A percentile compares a stretch with the other conserved stretches of the same genome.
Evolutionary conservation across 1,284 basidiomycete species (phyloP).

Genomic region (Trichosporon ovoides): DNA sequence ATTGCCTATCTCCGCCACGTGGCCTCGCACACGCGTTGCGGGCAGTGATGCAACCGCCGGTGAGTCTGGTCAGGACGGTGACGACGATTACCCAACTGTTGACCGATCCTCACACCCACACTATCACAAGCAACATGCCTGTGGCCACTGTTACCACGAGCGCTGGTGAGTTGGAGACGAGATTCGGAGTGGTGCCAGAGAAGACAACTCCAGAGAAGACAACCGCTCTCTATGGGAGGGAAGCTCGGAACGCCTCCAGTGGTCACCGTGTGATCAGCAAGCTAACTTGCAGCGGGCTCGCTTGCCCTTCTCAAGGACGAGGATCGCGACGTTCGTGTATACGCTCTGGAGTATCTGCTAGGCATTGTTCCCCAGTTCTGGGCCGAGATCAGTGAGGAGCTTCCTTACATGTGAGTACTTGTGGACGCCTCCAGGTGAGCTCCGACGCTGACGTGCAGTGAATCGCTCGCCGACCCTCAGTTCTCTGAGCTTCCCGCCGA

Average conservation of each 20-base stretch:
- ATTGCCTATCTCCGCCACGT: constrained; percentile 4
- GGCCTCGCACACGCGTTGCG: constrained; percentile 5
- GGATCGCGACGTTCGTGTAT: constrained; percentile 69
- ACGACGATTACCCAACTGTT: constrained; percentile 3
- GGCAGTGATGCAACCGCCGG: constrained; percentile 2
- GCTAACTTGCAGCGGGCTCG: constrained; percentile 61
- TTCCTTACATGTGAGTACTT: constrained; percentile 69
- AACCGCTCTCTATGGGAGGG: too few relatives aligned
- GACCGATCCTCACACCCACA: neutral
- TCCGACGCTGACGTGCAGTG: constrained; percentile 54
- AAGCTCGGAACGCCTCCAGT: neutral
- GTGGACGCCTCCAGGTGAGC: neutral
- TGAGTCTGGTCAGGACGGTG: neutral
- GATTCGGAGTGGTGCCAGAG: too few relatives aligned
- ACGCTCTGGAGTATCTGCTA: constrained; percentile 78
- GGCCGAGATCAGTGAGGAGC: constrained; percentile 94
- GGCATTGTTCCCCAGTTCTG: constrained; percentile 86
- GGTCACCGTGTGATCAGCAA: too few relatives aligned
- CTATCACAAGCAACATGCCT: constrained; percentile 28
- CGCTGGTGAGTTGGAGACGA: constrained; percentile 27
- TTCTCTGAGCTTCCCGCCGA: constrained; percentile 65
- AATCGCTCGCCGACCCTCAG: constrained; percentile 71
- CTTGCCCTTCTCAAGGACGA: constrained; percentile 86
- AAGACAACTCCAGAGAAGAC: too few relatives aligned
- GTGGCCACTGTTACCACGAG: constrained; percentile 41